Base-by-base conservation (phyloP, 148 eudicot genomes). In the Fagopyrum homotropicum region DNA sequence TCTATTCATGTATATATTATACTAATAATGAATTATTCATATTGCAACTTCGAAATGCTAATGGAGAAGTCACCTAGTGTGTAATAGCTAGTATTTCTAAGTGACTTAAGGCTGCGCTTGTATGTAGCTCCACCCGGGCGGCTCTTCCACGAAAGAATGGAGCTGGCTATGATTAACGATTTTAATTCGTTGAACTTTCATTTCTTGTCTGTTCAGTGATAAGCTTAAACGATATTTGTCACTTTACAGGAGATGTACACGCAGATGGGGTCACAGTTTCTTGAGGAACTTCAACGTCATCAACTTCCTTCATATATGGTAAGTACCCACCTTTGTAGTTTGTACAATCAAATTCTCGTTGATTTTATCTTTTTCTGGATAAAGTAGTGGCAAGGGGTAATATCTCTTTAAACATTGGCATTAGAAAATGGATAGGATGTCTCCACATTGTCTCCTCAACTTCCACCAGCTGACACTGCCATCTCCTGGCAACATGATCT, bases 221-320 rank as follows among this genome's bases (percentile, higher is more conserved):
- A 26, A 3, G 46, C 35, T 73, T 73, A 12, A n/a, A 52, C n/a
- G 17, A 45, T 35, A 40, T 66, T 66, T 45, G 49, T 84, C 61
- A 59, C 54, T 78, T 61, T 45, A 56, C 90, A 95, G 99, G 98
- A 92, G 87, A 95, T 95, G 98, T 92, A 95, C 78, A 77, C 85
- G 51, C 94, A 95, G 76, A 90, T 82, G 82, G 99, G 99, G 79
- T 85, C 93, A 46, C 99, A 92, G 76, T 92, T 95, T 72, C 92
- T 82, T 73, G 99, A 95, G 57, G 99, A 95, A 78, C 90, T 95
- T 74, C 90, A 86, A 75, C 88, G 98, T 43, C 87, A 95, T 77
- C 88, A 90, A 73, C 90, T 95, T 80, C 97, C 99, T 3, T 77
- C 88, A 5, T 80, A 93, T 78, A 81, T 92, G 97, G 99, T 92